phyloP scores from a whole-genome alignment of 805 yeast species.

The Metschnikowia gelsemii region DNA sequence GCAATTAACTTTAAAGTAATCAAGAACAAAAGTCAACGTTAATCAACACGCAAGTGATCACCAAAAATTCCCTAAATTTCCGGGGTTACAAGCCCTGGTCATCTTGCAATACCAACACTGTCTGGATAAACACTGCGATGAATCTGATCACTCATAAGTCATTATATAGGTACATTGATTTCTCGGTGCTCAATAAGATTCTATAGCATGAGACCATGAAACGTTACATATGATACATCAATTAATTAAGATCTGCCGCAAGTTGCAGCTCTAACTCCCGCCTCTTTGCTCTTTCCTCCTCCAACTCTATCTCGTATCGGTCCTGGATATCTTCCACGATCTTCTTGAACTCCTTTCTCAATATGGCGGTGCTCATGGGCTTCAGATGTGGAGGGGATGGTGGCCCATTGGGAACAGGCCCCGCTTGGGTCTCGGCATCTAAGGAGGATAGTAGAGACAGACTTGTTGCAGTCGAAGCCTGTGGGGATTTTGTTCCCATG shows the following conservation, averaged over 20 bases:
- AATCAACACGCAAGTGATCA: no score
- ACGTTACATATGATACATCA: neutral
- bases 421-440: slow-evolving; percentile 16
- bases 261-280: slow-evolving; percentile 36
- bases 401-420: slow-evolving; percentile 18
- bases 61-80: no score
- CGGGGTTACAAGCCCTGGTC: no score
- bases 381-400: slow-evolving; percentile 21
- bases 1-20: no score
- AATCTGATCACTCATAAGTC: no score
- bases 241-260: neutral
- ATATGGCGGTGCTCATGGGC: slow-evolving; percentile 47
- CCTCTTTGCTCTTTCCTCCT: slow-evolving; percentile 54
- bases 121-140: no score
- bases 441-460: slow-evolving; percentile 14
- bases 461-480: slow-evolving; percentile 1
- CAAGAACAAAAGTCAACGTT: no score
- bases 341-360: slow-evolving; percentile 68
- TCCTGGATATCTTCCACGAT: slow-evolving; percentile 60
- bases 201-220: no score
- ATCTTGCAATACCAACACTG: no score
- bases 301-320: slow-evolving; percentile 57
- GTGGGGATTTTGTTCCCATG: slow-evolving; percentile 34
- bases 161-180: no score
- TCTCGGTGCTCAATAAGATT: no score